phyloP scores from a whole-genome alignment of 352 stramenopile species.

The Phytopythium vexans region DNA sequence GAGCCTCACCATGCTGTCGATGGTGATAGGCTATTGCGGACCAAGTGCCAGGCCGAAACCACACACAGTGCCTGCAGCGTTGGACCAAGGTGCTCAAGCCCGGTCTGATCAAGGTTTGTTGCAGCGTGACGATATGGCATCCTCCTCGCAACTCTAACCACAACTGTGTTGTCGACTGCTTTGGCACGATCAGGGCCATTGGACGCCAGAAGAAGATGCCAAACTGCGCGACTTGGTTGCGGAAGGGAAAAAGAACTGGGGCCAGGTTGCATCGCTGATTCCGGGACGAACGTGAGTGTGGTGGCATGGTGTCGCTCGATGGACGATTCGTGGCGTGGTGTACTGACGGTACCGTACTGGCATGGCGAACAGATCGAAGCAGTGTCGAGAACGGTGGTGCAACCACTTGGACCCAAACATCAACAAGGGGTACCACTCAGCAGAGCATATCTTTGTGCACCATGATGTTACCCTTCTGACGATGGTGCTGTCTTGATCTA shows the following conservation, averaged over 20 bases:
- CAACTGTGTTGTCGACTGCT: conserved; percentile 1
- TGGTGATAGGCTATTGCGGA: conserved; percentile 76
- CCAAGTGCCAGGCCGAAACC: conserved; percentile 87
- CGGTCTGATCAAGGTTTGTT: conserved; percentile 84
- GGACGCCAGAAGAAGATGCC: conserved; percentile 88
- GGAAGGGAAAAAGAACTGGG: conserved; percentile 90
- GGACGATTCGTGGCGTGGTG: background rate
- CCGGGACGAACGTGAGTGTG: conserved; percentile 72
- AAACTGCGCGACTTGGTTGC: conserved; percentile 83
- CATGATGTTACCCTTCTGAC: background rate
- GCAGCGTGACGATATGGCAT: background rate
- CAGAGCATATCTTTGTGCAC: background rate
- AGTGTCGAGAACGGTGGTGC: conserved; percentile 91
- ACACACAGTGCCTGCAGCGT: conserved; percentile 91
- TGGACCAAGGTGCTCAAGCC: conserved; percentile 94
- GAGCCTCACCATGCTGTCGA: no score
- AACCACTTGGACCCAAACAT: conserved; percentile 92
- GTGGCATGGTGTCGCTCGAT: background rate
- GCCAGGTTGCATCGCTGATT: conserved; percentile 80
- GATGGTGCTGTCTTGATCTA: conserved; percentile 11
- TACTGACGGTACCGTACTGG: conserved; percentile 11
- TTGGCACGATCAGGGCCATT: conserved; percentile 69
- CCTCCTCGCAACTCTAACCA: background rate
- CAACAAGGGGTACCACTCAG: conserved; percentile 78
- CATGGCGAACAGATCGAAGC: conserved; percentile 71